Conservation (phyloP, 768 basidiomycete species). For the Collybia nuda region DNA sequence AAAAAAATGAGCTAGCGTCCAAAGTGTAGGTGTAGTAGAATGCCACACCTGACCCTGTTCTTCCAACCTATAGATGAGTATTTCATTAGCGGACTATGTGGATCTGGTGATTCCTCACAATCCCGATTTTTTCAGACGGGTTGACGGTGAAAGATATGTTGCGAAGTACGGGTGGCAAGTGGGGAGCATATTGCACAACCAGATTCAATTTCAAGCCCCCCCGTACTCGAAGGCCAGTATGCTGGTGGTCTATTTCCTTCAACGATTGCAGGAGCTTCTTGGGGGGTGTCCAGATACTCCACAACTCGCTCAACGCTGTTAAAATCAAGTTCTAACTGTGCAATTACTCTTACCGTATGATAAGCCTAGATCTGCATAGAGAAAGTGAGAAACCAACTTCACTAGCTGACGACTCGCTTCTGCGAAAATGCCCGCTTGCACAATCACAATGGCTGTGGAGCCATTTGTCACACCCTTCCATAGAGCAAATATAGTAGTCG, state of each 20-base stretch:
- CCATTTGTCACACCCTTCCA: slow-evolving; percentile 56
- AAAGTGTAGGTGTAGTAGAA: background rate
- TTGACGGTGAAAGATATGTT: slow-evolving; percentile 57
- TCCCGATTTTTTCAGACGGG: slow-evolving; percentile 66
- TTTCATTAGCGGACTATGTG: background rate
- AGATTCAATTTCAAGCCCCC: slow-evolving; percentile 57
- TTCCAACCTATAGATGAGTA: slow-evolving; percentile 46
- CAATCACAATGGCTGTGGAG: slow-evolving; percentile 68
- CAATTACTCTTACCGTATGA: slow-evolving; percentile 47
- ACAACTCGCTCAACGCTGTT: slow-evolving; percentile 74
- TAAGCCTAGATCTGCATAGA: background rate
- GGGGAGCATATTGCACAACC: slow-evolving; percentile 60
- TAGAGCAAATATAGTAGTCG: slow-evolving; percentile 69
- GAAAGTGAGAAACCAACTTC: slow-evolving; percentile 30
- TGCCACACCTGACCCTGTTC: slow-evolving; percentile 61
- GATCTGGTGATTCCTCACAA: slow-evolving; percentile 38
- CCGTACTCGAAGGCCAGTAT: slow-evolving; percentile 66
- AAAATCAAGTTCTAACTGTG: slow-evolving; percentile 72
- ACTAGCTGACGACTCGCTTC: slow-evolving; percentile 68
- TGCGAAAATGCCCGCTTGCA: slow-evolving; percentile 68
- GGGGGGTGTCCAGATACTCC: slow-evolving; percentile 66
- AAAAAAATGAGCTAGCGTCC: background rate
- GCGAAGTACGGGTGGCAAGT: slow-evolving; percentile 59
- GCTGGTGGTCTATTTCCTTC: slow-evolving; percentile 62
- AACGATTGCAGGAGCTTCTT: slow-evolving; percentile 66